Evolutionary conservation across 768 basidiomycete species (phyloP).

Genomic region (Kwoniella dendrophila): DNA sequence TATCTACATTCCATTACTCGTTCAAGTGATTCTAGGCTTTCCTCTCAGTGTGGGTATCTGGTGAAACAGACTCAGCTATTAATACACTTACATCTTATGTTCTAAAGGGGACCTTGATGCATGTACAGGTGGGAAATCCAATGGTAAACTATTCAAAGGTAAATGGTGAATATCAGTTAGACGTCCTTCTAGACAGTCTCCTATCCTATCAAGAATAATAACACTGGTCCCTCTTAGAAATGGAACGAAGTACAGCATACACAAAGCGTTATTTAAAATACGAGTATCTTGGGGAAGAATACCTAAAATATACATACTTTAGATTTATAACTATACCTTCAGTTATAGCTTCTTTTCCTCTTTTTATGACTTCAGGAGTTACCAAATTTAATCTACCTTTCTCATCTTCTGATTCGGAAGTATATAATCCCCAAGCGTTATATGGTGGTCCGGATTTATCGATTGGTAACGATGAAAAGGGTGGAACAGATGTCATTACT

Average conservation of each 20-base stretch:
- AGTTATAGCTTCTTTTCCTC: slow-evolving; percentile 26
- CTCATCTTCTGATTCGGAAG: slow-evolving; percentile 26
- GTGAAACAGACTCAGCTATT: not conserved
- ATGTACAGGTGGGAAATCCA: slow-evolving; percentile 2
- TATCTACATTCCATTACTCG: not conserved
- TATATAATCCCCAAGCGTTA: slow-evolving; percentile 40
- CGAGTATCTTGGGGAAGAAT: not conserved
- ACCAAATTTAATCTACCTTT: slow-evolving; percentile 36
- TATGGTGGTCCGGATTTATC: slow-evolving; percentile 27
- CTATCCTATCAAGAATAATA: no score
- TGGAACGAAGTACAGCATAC: not conserved
- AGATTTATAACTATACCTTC: slow-evolving; percentile 34
- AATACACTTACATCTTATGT: slow-evolving; percentile 5
- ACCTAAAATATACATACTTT: slow-evolving; percentile 27
- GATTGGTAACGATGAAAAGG: slow-evolving; percentile 11
- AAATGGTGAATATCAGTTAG: not conserved
- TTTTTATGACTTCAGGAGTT: slow-evolving; percentile 27
- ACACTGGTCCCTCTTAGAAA: no score
- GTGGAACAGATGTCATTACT: not conserved
- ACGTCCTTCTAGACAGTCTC: no score
- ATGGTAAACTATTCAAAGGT: slow-evolving; percentile 7
- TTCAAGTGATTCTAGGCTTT: not conserved
- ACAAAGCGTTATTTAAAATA: not conserved
- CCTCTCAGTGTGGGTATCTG: not conserved
- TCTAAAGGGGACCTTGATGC: slow-evolving; percentile 1